Evolutionary conservation across 371 early-diverging fungal genomes (phyloP), one percentile per base, ranked within the genome.

Genomic region (Syncephalastrum sp.): DNA sequence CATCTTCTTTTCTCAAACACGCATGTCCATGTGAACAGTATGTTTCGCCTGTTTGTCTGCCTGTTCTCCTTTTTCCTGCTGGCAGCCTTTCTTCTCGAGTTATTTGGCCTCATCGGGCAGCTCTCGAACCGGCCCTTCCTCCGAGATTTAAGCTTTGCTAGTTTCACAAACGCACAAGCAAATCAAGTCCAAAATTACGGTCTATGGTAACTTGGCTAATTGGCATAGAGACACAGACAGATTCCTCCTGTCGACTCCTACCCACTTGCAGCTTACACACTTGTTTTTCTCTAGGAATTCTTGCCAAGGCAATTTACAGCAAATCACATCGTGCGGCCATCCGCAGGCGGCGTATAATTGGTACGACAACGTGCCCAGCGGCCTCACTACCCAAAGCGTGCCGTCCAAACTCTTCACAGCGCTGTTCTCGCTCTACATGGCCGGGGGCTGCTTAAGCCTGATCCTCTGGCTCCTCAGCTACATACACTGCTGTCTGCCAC

Each of bases 41-140:
- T 47, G 47, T n/a, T 29, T 27, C 27, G 56, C 10, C 14, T 56
- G 29, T 56, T 46, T 45, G 27, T 29, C 19, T 27, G 27, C 19
- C 38, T 19, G 14, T 38, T 51, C 10, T 71, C 75, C 6, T 33
- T 70, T 1, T 61, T 74, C 45, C n/a, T 67, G 21, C 53, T 74
- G 29, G 59, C 61, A 45, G 68, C 72, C 21, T 71, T 77, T 50
- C 47, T 77, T 7, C 50, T 73, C 8, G 63, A 73, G 42, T 41
- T 77, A 41, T 73, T 77, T 56, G 54, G 65, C 15, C 29, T 77
- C 48, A 73, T 77, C 23, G 77, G 74, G 7, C 64, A 68, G 16
- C 38, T 69, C n/a, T 65, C 65, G 14, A 70, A 67, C 50, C 55
- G 56, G 38, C 42, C 29, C 16, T 64, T 77, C 23, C 42, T 77